Base-by-base conservation (phyloP, 331 rosid genomes). In the Acacia concinna region DNA sequence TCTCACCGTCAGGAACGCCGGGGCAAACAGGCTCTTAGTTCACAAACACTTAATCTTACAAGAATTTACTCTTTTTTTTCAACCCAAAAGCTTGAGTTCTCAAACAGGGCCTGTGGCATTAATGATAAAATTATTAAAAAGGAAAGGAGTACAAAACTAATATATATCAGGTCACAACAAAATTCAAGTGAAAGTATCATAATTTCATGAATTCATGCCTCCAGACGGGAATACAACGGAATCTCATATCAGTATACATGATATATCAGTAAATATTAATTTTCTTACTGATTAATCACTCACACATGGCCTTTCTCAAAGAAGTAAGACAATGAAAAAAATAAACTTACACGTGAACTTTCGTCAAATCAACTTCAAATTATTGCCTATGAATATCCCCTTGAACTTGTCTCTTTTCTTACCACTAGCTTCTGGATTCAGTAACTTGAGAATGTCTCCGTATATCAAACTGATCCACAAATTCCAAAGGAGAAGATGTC, bases 401-500 rank as follows among this genome's bases (percentile, higher is more conserved):
- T 32, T n/a, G 76, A 84, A 81, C 73, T 47, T 8, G 71, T 49
- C 27, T 30, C 66, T 31, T 30, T 70, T 67, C 86, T n/a, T 40
- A 11, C 69, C 71, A 34, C 88, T 87, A 90, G 92, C 89, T 90
- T 77, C 71, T 81, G 17, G 87, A 68, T 78, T 71, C 80, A 49
- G 60, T 82, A 59, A 60, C 68, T 15, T 65, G 27, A 73, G 78
- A 21, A 35, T 82, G 89, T 70, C 87, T 87, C 41, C 96, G 83
- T 59, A 90, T 90, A 82, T 90, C 89, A 63, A 89, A 82, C 76
- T 78, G 80, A 68, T 91, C 89, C 60, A 89, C 91, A 37, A 31
- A 84, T 74, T 89, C 89, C 87, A 91, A 81, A 31, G 96, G 96
- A 79, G 82, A 74, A 63, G 79, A 79, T 1, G 91, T 85, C 88